These are phyloP conservation scores for Pyropia haitanensis DNA, from an alignment of 23 red algal species.

Conservation along the genomic window DNA sequence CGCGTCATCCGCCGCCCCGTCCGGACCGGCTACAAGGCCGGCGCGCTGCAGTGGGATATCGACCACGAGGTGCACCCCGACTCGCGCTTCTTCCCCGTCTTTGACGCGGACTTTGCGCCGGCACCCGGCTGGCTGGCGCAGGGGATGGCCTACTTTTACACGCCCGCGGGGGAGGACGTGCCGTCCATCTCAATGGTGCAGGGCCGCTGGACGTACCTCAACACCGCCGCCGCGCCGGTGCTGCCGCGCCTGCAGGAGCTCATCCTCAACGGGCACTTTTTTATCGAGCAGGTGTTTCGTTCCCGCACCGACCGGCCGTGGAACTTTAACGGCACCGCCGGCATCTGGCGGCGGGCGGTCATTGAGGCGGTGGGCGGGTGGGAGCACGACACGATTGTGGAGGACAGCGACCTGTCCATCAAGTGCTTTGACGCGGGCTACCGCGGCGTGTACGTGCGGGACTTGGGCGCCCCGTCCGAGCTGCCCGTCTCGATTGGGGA, in stretches of 20 bases:
- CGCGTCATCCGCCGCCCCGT: not conserved
- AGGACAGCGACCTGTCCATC: slow-evolving; percentile 5
- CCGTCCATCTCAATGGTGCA: slow-evolving; percentile 1
- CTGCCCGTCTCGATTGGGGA: not conserved
- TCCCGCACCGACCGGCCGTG: too few species aligned
- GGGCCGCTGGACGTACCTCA: not conserved
- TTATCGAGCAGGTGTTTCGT: slow-evolving; percentile 1
- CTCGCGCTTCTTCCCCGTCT: not conserved
- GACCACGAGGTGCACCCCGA: not conserved
- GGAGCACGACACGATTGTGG: not conserved
- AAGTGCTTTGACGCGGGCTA: not conserved
- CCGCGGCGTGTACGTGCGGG: not conserved
- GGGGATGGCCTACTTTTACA: not conserved
- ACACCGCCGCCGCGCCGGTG: not conserved
- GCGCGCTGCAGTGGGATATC: not conserved
- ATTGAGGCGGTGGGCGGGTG: not conserved
- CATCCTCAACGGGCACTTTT: not conserved
- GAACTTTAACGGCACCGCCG: not conserved
- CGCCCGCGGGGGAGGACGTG: not conserved
- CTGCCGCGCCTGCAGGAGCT: not conserved
- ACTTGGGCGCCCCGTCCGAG: not conserved
- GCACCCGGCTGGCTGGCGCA: not conserved
- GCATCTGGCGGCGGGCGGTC: slow-evolving; percentile 1
- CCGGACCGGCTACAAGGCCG: slow-evolving; percentile 2
- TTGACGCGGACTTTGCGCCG: slow-evolving; percentile 4